Evolutionary conservation across 192 early-diverging fungal species (phyloP).

Genomic region (Rhizophagus sp.): DNA sequence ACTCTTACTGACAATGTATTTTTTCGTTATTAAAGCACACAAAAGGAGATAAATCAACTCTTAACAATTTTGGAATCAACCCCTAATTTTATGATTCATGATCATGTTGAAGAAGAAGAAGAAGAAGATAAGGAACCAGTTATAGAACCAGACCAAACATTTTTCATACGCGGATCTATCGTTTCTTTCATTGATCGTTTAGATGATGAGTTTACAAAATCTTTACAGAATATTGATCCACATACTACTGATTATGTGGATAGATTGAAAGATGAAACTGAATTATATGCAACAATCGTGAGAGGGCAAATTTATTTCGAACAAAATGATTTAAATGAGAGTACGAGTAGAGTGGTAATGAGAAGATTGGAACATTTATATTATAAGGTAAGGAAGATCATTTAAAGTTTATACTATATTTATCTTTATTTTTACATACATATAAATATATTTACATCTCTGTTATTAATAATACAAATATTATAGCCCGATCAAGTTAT

Average conservation of each 20-base stretch:
- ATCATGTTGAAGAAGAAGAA: slow-evolving; percentile 69
- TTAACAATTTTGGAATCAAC: slow-evolving; percentile 79
- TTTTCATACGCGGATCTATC: slow-evolving; percentile 81
- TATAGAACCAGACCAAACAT: slow-evolving; percentile 51
- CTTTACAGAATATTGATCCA: slow-evolving; percentile 95
- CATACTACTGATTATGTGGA: slow-evolving; percentile 96
- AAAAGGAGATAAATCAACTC: slow-evolving; percentile 74
- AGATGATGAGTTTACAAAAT: slow-evolving; percentile 96
- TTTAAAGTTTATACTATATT: background rate
- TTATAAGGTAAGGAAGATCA: slow-evolving; percentile 70
- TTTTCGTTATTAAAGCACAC: slow-evolving; percentile 36
- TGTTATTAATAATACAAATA: background rate
- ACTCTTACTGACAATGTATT: background rate
- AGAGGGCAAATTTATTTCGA: slow-evolving; percentile 89
- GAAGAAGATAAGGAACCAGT: slow-evolving; percentile 62
- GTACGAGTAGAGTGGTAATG: slow-evolving; percentile 74
- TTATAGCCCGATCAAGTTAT: slow-evolving; percentile 85
- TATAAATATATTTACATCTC: background rate
- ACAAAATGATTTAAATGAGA: slow-evolving; percentile 56
- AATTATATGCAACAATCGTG: slow-evolving; percentile 84
- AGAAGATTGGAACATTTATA: slow-evolving; percentile 95
- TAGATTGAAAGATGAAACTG: slow-evolving; percentile 87
- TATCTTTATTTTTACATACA: background rate
- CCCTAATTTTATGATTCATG: slow-evolving; percentile 66
- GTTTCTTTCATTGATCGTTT: slow-evolving; percentile 88